Conservation (phyloP, 257 asterid species). For the Forsythia viridissima region DNA sequence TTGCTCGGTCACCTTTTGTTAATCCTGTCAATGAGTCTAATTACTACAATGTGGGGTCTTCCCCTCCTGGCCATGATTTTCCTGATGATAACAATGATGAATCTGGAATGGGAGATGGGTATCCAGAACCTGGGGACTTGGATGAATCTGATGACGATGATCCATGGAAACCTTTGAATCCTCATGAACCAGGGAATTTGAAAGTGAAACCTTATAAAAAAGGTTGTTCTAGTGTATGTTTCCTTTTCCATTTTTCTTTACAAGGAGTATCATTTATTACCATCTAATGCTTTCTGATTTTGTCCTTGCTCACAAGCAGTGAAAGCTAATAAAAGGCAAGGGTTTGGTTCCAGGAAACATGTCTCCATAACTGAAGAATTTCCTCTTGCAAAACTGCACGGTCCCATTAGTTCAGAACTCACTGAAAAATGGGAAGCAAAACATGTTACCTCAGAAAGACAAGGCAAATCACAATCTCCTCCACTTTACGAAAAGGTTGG, state of each 20-base stretch:
- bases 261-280: conserved; percentile 5
- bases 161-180: conserved; percentile 96
- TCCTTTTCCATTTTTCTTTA: conserved; percentile 18
- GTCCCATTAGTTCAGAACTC: conserved; percentile 63
- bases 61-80: conserved; percentile 42
- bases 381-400: conserved; percentile 72
- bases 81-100: conserved; percentile 40
- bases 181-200: conserved; percentile 88
- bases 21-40: conserved; percentile 43
- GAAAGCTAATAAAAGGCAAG: conserved; percentile 46
- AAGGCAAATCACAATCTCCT: conserved; percentile 41
- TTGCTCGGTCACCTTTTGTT: conserved; percentile 38
- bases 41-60: conserved; percentile 36
- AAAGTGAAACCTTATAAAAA: conserved; percentile 71
- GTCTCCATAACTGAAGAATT: conserved; percentile 51
- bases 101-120: conserved; percentile 43
- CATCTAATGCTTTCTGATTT: conserved; percentile 23
- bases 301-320: conserved; percentile 52
- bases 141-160: conserved; percentile 59
- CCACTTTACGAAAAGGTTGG: conserved; percentile 74
- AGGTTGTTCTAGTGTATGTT: conserved; percentile 39
- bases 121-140: conserved; percentile 48
- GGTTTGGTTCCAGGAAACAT: conserved; percentile 39
- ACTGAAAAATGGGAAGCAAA: conserved; percentile 70
- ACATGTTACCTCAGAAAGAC: conserved; percentile 32